A percentile compares a stretch with the other conserved stretches of the same genome.
Evolutionary conservation across 495 filamentous ascomycete species (phyloP).

Genomic region (Rostrohypoxylon terebratum): DNA sequence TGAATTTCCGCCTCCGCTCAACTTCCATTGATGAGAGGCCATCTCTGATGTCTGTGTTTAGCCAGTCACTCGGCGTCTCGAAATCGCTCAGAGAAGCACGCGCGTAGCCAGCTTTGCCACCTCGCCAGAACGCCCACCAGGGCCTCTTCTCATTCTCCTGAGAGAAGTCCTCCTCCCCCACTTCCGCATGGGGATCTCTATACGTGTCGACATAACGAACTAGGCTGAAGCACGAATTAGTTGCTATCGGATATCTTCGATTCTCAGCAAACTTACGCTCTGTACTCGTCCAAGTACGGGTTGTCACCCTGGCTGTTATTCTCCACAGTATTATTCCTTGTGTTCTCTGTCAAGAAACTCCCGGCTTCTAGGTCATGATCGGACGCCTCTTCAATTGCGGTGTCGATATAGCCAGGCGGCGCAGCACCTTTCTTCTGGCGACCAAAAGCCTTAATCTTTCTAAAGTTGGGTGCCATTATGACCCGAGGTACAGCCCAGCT

Average conservation of each 20-base stretch:
- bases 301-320: constrained; percentile 38
- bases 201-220: constrained; percentile 76
- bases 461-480: constrained; percentile 47
- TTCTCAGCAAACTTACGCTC: constrained; percentile 38
- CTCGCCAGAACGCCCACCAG: constrained; percentile 69
- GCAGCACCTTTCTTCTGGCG: constrained; percentile 28
- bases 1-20: constrained; percentile 72
- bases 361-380: constrained; percentile 45
- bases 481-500: constrained; percentile 47
- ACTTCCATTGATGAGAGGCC: constrained; percentile 72
- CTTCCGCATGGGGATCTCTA: constrained; percentile 68
- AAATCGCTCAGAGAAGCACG: constrained; percentile 55
- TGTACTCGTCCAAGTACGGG: constrained; percentile 55
- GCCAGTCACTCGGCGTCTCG: constrained; percentile 69
- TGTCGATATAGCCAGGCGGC: constrained; percentile 32
- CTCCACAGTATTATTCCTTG: constrained; percentile 39
- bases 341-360: constrained; percentile 42
- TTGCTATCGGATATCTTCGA: not conserved
- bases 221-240: constrained; percentile 48
- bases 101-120: constrained; percentile 52
- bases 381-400: constrained; percentile 22
- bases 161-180: constrained; percentile 64
- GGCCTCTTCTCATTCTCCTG: constrained; percentile 58
- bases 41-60: constrained; percentile 74
- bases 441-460: constrained; percentile 39